Conservation (phyloP, 2,329 filamentous ascomycete species). For the Phaeoacremonium minimum region DNA sequence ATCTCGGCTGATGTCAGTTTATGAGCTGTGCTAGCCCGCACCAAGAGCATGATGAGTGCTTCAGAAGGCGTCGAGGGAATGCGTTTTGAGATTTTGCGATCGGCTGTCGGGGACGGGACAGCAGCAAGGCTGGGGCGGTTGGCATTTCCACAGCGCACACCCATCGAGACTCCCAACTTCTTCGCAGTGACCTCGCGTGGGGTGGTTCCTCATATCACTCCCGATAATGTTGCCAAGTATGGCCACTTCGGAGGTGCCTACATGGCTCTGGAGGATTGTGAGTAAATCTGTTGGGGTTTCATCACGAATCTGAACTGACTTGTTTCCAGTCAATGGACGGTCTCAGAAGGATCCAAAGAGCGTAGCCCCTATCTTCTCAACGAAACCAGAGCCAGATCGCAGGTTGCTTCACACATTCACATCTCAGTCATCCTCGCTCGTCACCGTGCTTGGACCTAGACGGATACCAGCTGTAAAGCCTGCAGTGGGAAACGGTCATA, state of each 20-base stretch:
- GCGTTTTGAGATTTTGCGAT: conserved; percentile 43
- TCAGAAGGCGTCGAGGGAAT: conserved; percentile 14
- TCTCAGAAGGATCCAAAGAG: conserved; percentile 30
- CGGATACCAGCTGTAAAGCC: conserved; percentile 71
- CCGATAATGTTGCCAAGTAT: conserved; percentile 69
- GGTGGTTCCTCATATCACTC: conserved; percentile 80
- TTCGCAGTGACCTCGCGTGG: conserved; percentile 79
- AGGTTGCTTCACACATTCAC: conserved; percentile 73
- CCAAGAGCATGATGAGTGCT: conserved; percentile 12
- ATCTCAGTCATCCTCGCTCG: conserved; percentile 58
- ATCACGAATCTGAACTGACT: no score
- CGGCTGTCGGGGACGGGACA: conserved; percentile 29
- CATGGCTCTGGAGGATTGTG: conserved; percentile 89
- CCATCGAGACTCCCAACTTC: conserved; percentile 80
- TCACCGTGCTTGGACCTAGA: conserved; percentile 73
- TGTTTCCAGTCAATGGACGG: conserved; percentile 48
- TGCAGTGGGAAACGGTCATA: conserved; percentile 66
- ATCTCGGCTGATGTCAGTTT: no score
- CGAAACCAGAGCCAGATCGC: conserved; percentile 28
- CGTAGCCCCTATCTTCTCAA: conserved; percentile 44
- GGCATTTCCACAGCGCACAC: conserved; percentile 52
- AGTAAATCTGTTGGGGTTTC: conserved; percentile 32
- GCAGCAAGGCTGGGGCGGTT: conserved; percentile 66
- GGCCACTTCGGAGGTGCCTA: conserved; percentile 68
- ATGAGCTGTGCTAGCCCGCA: background rate